phyloP scores from a whole-genome alignment of 2,329 filamentous ascomycete species.

The Knufia petricola region DNA sequence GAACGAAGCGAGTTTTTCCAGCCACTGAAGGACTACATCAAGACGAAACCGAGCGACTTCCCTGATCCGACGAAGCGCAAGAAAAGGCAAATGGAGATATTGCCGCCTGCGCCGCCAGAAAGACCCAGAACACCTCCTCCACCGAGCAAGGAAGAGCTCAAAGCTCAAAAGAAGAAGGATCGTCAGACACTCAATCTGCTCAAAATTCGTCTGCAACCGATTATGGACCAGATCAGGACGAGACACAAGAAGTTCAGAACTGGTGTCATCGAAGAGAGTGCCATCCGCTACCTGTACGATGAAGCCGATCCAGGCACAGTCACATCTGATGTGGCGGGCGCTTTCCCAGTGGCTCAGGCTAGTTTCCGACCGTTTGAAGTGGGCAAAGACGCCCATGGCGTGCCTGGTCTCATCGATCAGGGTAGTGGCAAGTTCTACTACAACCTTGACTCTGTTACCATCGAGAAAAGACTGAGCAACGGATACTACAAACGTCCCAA shows the following conservation, averaged over 20 bases:
- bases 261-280: conserved; percentile 62
- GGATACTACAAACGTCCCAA: conserved; percentile 87
- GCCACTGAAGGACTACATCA: conserved; percentile 63
- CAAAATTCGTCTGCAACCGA: conserved; percentile 80
- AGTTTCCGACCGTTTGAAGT: conserved; percentile 67
- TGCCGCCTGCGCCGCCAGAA: conserved; percentile 65
- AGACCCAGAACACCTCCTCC: conserved; percentile 52
- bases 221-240: conserved; percentile 92
- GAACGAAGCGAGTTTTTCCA: conserved; percentile 71
- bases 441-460: conserved; percentile 84
- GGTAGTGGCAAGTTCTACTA: conserved; percentile 80
- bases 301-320: conserved; percentile 65
- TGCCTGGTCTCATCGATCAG: conserved; percentile 64
- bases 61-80: conserved; percentile 80
- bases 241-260: conserved; percentile 83
- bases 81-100: conserved; percentile 67
- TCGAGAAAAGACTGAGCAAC: conserved; percentile 93
- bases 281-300: conserved; percentile 73
- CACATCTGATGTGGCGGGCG: conserved; percentile 47
- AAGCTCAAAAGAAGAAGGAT: conserved; percentile 71
- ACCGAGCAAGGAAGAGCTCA: conserved; percentile 69
- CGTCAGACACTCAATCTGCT: conserved; percentile 74
- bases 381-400: conserved; percentile 67
- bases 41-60: conserved; percentile 72
- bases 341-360: conserved; percentile 46